phyloP scores from a whole-genome alignment of 768 basidiomycete species.

The Cubamyces lactineus region DNA sequence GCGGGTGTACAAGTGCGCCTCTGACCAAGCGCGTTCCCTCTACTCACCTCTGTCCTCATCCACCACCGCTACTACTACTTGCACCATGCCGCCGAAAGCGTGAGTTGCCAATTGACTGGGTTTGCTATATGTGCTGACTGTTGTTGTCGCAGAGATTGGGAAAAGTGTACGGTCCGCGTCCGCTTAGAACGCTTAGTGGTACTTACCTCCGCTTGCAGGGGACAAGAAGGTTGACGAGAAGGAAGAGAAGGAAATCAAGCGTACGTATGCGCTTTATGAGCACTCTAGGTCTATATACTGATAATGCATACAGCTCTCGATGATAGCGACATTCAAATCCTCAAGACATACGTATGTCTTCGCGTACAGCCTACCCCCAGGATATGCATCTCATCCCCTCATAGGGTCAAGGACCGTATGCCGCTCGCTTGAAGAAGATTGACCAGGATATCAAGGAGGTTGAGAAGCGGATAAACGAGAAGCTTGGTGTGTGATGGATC shows the following conservation, averaged over 20 bases:
- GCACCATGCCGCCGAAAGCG: conserved; percentile 91
- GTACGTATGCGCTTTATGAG: conserved; percentile 19
- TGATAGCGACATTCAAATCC: conserved; percentile 97
- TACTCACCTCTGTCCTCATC: conserved; percentile 28
- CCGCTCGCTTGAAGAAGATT: conserved; percentile 80
- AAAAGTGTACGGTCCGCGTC: conserved; percentile 79
- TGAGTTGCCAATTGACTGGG: conserved; percentile 47
- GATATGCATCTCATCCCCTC: conserved; percentile 1
- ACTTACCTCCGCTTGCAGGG: conserved; percentile 48
- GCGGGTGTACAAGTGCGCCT: conserved; percentile 5
- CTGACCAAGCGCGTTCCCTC: conserved; percentile 22
- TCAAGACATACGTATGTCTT: conserved; percentile 89
- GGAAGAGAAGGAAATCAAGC: conserved; percentile 85
- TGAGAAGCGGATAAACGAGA: conserved; percentile 97
- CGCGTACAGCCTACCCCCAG: conserved; percentile 4
- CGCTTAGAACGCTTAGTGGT: not conserved
- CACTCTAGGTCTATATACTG: not conserved
- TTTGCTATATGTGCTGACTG: conserved; percentile 16
- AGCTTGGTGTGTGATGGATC: conserved; percentile 66
- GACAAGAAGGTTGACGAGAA: conserved; percentile 88
- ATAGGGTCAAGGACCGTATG: conserved; percentile 98
- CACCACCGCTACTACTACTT: conserved; percentile 33
- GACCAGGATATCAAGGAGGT: conserved; percentile 94
- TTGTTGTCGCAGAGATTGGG: conserved; percentile 83
- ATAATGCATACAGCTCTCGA: conserved; percentile 70